Conservation (phyloP, 108 stramenopile species). For the Discostella pseudostelligera region DNA sequence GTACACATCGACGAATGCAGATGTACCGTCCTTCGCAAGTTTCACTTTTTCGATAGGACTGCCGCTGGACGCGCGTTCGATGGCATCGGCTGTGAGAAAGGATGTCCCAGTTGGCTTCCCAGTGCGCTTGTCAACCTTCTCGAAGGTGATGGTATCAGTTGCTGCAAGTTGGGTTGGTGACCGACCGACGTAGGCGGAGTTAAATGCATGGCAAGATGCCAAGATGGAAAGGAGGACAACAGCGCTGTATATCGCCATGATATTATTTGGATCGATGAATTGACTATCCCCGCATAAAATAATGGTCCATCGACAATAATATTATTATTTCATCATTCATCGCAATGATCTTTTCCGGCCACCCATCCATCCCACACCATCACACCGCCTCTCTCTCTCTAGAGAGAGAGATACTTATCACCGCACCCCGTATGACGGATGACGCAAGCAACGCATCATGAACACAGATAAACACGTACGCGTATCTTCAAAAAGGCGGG, state of each 20-base stretch:
- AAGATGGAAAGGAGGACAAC: slow-evolving; percentile 7
- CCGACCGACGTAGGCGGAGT: neutral
- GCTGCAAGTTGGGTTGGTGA: neutral
- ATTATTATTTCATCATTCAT: neutral
- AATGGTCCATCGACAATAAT: too few species aligned
- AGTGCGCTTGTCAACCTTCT: slow-evolving; percentile 35
- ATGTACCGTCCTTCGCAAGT: slow-evolving; percentile 73
- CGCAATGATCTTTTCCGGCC: too few species aligned
- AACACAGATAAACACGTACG: too few species aligned
- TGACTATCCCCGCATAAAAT: neutral
- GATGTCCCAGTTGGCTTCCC: slow-evolving; percentile 78
- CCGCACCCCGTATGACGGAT: too few species aligned
- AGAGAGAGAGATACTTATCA: too few species aligned
- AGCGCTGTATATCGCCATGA: neutral
- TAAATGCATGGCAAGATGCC: slow-evolving; percentile 18
- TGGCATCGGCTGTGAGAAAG: slow-evolving; percentile 69
- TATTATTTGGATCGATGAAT: neutral
- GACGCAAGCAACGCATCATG: too few species aligned
- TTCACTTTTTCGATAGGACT: slow-evolving; percentile 83
- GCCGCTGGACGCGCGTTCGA: slow-evolving; percentile 63
- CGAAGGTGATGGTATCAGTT: slow-evolving; percentile 4
- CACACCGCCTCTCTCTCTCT: too few species aligned
- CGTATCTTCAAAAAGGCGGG: too few species aligned
- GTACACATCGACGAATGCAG: slow-evolving; percentile 84
- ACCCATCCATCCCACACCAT: too few species aligned